Evolutionary conservation across 2,329 filamentous ascomycete genomes (phyloP).

Genomic region (Claviceps arundinis): DNA sequence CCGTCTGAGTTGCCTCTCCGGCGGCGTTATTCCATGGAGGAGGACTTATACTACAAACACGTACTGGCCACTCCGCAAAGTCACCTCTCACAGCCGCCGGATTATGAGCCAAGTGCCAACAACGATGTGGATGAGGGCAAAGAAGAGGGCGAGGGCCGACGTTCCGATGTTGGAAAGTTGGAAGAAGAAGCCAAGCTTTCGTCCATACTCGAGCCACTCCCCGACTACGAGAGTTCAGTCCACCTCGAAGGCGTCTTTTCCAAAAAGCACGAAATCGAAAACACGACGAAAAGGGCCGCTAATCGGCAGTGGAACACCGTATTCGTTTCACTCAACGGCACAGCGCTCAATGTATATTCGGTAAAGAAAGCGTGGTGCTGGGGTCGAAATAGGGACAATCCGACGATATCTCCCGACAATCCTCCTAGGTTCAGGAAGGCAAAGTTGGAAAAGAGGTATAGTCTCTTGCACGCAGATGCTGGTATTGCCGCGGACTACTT

Average conservation of each 20-base stretch:
- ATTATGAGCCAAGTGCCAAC: conserved; percentile 23
- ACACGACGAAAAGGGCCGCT: conserved; percentile 47
- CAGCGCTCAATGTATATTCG: conserved; percentile 51
- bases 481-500: conserved; percentile 61
- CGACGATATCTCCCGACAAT: conserved; percentile 34
- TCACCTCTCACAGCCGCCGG: conserved; percentile 33
- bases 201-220: conserved; percentile 22
- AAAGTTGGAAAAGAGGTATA: conserved; percentile 52
- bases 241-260: conserved; percentile 43
- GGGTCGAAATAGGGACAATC: conserved; percentile 34
- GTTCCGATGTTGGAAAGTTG: conserved; percentile 5
- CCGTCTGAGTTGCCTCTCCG: conserved; percentile 22
- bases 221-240: conserved; percentile 44
- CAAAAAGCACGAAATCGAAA: conserved; percentile 53
- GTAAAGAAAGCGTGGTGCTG: conserved; percentile 44
- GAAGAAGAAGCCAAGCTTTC: conserved; percentile 26
- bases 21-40: conserved; percentile 40
- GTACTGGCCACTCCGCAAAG: conserved; percentile 32
- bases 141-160: background rate
- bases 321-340: conserved; percentile 53
- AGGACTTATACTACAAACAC: conserved; percentile 39
- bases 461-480: conserved; percentile 60
- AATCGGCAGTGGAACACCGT: conserved; percentile 51
- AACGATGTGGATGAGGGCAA: background rate
- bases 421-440: conserved; percentile 39